Evolutionary conservation across 108 stramenopile genomes (phyloP), one percentile per base, ranked within the genome.

Genomic region (Parietichytrium sp.): DNA sequence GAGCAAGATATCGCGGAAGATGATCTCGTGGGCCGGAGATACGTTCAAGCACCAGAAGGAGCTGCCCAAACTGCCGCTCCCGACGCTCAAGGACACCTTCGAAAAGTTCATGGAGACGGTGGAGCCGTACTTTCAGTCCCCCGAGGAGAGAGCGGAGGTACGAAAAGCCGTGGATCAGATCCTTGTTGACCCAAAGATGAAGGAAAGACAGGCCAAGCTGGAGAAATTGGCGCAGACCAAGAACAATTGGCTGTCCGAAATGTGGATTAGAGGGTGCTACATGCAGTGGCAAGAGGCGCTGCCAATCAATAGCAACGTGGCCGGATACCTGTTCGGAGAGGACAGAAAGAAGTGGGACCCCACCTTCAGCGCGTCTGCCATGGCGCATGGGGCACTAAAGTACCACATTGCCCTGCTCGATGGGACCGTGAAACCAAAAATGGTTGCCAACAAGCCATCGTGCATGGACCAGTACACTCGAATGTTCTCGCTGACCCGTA

Each of bases 391-490:
- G 38, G 61, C 61, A 1, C 42, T 72, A 6, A 33, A 45, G 10
- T 7, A 72, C 20, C 61, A 72, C 42, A 3, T 72, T 20, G 38
- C 10, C 38, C 61, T 72, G 33, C 61, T 72, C 2, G 42, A 72
- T 33, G 61, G 20, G 20, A 47, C 23, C 38, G 29, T 33, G 10
- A 33, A 33, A 38, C 38, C 20, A 20, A 45, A 36, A 23, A 20
- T 1, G 42, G 61, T 23, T 42, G 61, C 38, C 33, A 42, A 20
- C 6, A 20, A 10, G 61, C 20, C 33, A 16, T 33, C 45, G 47
- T 61, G 72, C 72, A 82, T 82, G 82, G 29, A 77, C 33, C 82
- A 82, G 61, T 82, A 47, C 20, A 80, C 33, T 3, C 82, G 82
- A 48, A 82, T 82, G 82, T 82, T 82, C 38, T 81, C 25, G 27